Conservation (phyloP, 2,329 filamentous ascomycete genomes). For the Anthostomella pinea region DNA sequence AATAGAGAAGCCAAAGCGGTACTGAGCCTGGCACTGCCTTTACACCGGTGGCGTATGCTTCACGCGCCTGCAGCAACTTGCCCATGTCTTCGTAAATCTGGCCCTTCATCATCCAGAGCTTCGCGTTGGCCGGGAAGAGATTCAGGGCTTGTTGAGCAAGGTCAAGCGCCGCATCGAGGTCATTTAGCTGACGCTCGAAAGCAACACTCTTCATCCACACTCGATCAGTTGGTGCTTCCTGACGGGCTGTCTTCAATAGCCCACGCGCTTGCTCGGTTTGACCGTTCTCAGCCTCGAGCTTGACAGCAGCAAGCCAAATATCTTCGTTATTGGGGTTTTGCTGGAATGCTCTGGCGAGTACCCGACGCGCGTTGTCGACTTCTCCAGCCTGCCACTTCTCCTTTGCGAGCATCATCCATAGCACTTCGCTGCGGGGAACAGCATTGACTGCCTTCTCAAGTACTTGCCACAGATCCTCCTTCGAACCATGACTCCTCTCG, state of each 20-base stretch:
- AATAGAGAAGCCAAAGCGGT: slow-evolving; percentile 84
- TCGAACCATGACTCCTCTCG: slow-evolving; percentile 83
- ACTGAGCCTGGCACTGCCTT: slow-evolving; percentile 82
- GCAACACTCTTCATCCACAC: slow-evolving; percentile 97
- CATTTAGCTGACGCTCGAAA: slow-evolving; percentile 82
- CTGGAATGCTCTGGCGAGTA: slow-evolving; percentile 86
- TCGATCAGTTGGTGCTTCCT: slow-evolving; percentile 88
- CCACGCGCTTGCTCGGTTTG: slow-evolving; percentile 79
- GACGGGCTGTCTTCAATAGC: slow-evolving; percentile 77
- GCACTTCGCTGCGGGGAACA: slow-evolving; percentile 82
- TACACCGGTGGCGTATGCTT: slow-evolving; percentile 85
- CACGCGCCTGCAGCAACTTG: slow-evolving; percentile 78
- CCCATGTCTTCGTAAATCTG: slow-evolving; percentile 89
- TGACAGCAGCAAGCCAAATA: slow-evolving; percentile 95
- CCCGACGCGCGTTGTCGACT: slow-evolving; percentile 79
- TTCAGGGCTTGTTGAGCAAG: slow-evolving; percentile 84
- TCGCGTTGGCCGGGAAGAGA: slow-evolving; percentile 79
- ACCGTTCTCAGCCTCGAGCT: slow-evolving; percentile 87
- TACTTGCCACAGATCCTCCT: slow-evolving; percentile 77
- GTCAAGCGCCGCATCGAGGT: slow-evolving; percentile 77
- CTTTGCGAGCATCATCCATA: slow-evolving; percentile 95
- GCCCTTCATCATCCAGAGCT: slow-evolving; percentile 98
- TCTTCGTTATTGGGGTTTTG: slow-evolving; percentile 97
- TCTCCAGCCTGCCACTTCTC: slow-evolving; percentile 91
- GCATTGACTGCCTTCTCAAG: slow-evolving; percentile 93